phyloP scores from a whole-genome alignment of 306 rosid species.

The Vachellia collinsii region DNA sequence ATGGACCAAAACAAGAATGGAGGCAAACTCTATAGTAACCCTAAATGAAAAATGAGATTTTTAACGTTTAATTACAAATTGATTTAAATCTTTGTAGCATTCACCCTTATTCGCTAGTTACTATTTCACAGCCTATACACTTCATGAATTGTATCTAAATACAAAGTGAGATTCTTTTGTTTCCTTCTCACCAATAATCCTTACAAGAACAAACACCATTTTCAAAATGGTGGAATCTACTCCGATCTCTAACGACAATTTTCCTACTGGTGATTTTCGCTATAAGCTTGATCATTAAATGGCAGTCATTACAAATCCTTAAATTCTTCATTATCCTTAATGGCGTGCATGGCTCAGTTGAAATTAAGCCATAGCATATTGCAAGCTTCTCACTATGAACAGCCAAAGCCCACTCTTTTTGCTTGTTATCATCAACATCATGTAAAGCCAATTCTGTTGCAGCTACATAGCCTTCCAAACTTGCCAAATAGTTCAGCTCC shows the following conservation, averaged over 20 bases:
- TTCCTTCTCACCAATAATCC: conserved; percentile 47
- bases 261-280: conserved; percentile 45
- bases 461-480: conserved; percentile 47
- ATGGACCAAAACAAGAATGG: no score
- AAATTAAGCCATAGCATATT: conserved; percentile 51
- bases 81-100: no score
- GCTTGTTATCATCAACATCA: conserved; percentile 45
- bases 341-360: conserved; percentile 41
- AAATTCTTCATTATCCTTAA: conserved; percentile 48
- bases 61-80: no score
- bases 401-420: conserved; percentile 49
- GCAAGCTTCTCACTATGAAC: conserved; percentile 62
- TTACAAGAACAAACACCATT: conserved; percentile 53
- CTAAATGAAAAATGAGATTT: no score
- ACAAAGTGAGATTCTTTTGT: neutral
- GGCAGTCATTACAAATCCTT: conserved; percentile 54
- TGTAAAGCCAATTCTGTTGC: conserved; percentile 47
- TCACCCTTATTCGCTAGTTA: no score
- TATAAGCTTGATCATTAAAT: conserved; percentile 51
- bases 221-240: conserved; percentile 60
- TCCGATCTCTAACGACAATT: conserved; percentile 57
- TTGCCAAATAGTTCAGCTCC: conserved; percentile 42
- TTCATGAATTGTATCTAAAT: neutral
- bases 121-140: no score
- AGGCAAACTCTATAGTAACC: no score